These are phyloP conservation scores for Phytophthora ramorum DNA, from an alignment of 352 stramenopile species.

Conservation along the genomic window DNA sequence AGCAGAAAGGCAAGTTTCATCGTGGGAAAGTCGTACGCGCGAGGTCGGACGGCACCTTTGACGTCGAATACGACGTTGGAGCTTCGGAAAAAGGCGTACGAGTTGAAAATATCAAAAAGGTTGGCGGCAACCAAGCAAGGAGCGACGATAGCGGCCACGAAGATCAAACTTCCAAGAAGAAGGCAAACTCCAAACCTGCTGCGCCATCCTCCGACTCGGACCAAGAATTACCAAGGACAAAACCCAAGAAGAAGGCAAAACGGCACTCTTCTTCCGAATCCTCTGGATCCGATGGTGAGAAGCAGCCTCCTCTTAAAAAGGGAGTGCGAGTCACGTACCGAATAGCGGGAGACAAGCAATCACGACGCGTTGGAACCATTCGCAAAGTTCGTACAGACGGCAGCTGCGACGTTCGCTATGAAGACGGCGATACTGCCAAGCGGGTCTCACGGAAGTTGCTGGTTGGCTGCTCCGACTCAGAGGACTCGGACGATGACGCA, in stretches of 20 bases:
- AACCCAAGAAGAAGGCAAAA: constrained; percentile 29
- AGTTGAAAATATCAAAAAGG: constrained; percentile 19
- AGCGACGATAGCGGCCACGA: constrained; percentile 17
- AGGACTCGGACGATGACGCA: constrained; percentile 34
- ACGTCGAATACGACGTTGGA: constrained; percentile 48
- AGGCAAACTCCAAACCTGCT: neutral
- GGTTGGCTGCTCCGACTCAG: constrained; percentile 38
- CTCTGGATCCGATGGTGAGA: constrained; percentile 23
- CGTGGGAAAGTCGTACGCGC: constrained; percentile 35
- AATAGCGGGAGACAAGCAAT: constrained; percentile 39
- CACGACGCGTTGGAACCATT: constrained; percentile 39
- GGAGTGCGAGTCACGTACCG: constrained; percentile 47
- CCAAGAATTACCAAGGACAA: constrained; percentile 6
- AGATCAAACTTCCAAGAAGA: constrained; percentile 12
- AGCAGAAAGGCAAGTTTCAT: constrained; percentile 46
- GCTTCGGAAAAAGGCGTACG: constrained; percentile 34
- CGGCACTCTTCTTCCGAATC: constrained; percentile 23
- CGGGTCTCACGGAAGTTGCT: constrained; percentile 39
- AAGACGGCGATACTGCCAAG: constrained; percentile 52
- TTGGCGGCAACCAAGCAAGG: constrained; percentile 13
- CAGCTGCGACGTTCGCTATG: constrained; percentile 72
- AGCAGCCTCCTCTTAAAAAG: constrained; percentile 26
- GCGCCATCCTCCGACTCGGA: constrained; percentile 20
- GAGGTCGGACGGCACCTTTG: constrained; percentile 36
- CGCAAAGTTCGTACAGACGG: constrained; percentile 53